Evolutionary conservation across 257 asterid genomes (phyloP), one percentile per base, ranked within the genome.

Genomic region (Capsicum pubescens): DNA sequence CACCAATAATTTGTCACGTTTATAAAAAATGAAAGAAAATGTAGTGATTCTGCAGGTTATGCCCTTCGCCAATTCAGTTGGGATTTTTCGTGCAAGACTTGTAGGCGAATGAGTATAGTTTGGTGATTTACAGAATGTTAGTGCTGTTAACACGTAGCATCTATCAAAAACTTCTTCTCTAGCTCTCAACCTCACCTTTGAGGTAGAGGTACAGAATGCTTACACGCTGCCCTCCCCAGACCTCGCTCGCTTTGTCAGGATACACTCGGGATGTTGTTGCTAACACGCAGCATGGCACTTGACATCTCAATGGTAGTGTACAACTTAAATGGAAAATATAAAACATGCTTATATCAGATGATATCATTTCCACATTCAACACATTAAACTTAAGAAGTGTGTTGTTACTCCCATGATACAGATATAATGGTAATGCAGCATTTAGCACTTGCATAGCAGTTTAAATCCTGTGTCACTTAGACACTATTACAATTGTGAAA

Each of bases 401-500:
- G 58, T 26, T 21, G 46, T 26, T 13, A 54, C 48, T 52, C 50
- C 13, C 61, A 54, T 32, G 52, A 19, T 26, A 50, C 21, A 82
- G 56, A 82, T 26, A 82, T 21, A 50, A 63, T 14, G 66, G 64
- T 26, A 36, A 83, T 72, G 48, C 39, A 60, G 81, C 84, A 48
- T 74, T 26, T 55, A 57, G 79, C 21, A 32, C 69, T 79, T 55
- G 72, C 86, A 83, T 72, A 59, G 58, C 78, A 64, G 60, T 44
- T 48, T 58, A 56, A 71, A 67, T 66, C 66, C 72, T 35, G 44
- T 61, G 46, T 32, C 71, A 63, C 79, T 63, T 80, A 71, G 69
- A 79, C 83, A 57, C 70, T 39, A 82, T 44, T 54, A 71, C 70
- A 68, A 68, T 52, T 82, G 81, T 54, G 79, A 82, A 58, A 46